Conservation (phyloP, 495 filamentous ascomycete genomes). For the Cercophora scortea region DNA sequence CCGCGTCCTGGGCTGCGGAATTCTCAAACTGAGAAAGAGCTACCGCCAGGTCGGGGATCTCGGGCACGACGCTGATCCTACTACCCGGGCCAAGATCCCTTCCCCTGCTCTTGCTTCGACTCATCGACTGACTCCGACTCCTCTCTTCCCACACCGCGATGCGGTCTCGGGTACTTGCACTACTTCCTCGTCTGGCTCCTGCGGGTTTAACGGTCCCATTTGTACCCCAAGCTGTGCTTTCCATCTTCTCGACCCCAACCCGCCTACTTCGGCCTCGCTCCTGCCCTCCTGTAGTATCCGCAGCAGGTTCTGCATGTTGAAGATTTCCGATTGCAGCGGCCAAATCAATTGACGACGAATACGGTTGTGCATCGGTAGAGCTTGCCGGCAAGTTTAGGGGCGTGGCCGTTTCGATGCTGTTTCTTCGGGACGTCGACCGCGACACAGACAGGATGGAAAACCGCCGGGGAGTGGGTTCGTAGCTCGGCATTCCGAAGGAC, state of each 20-base stretch:
- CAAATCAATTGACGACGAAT: slow-evolving; percentile 6
- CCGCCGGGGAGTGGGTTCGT: slow-evolving; percentile 15
- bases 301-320: slow-evolving; percentile 5
- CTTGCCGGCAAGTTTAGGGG: neutral
- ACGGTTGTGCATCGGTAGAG: neutral
- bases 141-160: slow-evolving; percentile 16
- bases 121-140: slow-evolving; percentile 13
- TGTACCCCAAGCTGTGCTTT: slow-evolving; percentile 1
- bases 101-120: slow-evolving; percentile 13
- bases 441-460: slow-evolving; percentile 15
- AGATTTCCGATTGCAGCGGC: neutral
- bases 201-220: slow-evolving; percentile 3
- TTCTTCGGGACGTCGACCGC: slow-evolving; percentile 10
- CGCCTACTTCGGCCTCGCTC: slow-evolving; percentile 10
- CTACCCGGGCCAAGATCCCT: slow-evolving; percentile 8
- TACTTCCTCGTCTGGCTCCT: slow-evolving; percentile 9
- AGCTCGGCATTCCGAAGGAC: slow-evolving; percentile 12
- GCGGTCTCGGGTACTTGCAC: slow-evolving; percentile 14
- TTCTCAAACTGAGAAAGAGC: neutral
- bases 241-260: neutral
- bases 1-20: neutral
- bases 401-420: slow-evolving; percentile 12
- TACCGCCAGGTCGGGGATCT: slow-evolving; percentile 11
- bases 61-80: slow-evolving; percentile 17
- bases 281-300: neutral